Conservation (phyloP, 2,329 filamentous ascomycete genomes). For the Aspergillus vadensis region DNA sequence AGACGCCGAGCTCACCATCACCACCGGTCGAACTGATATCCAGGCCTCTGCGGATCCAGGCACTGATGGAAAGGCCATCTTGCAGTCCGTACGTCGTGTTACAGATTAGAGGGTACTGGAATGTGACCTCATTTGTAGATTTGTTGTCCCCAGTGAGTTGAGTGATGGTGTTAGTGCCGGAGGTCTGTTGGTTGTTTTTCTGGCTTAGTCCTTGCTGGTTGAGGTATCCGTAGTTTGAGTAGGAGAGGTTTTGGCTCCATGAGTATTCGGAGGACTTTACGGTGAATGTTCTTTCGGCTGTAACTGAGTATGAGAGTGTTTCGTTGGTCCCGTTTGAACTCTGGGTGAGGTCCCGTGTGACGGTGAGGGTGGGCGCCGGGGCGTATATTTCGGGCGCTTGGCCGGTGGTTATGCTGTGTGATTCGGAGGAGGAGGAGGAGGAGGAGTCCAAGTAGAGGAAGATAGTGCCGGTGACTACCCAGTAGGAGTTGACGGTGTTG, state of each 20-base stretch:
- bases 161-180: slow-evolving; percentile 41
- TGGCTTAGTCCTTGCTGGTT: slow-evolving; percentile 59
- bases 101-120: slow-evolving; percentile 63
- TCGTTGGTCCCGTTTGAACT: slow-evolving; percentile 57
- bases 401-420: slow-evolving; percentile 2
- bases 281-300: slow-evolving; percentile 57
- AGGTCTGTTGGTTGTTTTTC: slow-evolving; percentile 53
- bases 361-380: slow-evolving; percentile 50
- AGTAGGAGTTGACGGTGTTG: slow-evolving; percentile 63
- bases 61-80: slow-evolving; percentile 53
- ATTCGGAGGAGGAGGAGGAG: background rate
- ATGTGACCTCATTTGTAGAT: slow-evolving; percentile 45
- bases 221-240: slow-evolving; percentile 58
- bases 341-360: slow-evolving; percentile 41
- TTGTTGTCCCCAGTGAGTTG: slow-evolving; percentile 33
- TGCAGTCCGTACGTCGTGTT: slow-evolving; percentile 55
- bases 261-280: slow-evolving; percentile 52
- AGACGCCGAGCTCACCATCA: slow-evolving; percentile 43
- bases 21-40: slow-evolving; percentile 45
- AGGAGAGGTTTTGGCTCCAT: slow-evolving; percentile 64
- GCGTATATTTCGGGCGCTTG: slow-evolving; percentile 32
- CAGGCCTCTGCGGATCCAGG: slow-evolving; percentile 53
- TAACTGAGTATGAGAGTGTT: slow-evolving; percentile 61
- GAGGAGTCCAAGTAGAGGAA: slow-evolving; percentile 71
- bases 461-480: slow-evolving; percentile 77